phyloP scores from a whole-genome alignment of 495 filamentous ascomycete species.

The Hyaloscypha finlandica region DNA sequence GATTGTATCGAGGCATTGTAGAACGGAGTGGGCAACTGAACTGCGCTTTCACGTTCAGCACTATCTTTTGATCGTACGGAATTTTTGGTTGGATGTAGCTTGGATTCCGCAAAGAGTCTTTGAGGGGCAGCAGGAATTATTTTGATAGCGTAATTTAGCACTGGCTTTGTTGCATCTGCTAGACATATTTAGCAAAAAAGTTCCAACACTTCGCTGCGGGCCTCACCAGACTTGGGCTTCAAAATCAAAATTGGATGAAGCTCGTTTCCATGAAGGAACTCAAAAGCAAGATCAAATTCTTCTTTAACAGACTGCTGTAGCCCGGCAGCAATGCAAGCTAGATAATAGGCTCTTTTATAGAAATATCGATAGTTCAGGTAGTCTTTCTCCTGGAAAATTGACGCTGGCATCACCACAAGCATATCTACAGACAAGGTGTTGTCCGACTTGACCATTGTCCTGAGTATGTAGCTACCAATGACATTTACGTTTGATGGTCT shows the following conservation, averaged over 20 bases:
- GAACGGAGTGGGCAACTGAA: conserved; percentile 65
- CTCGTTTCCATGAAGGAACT: conserved; percentile 71
- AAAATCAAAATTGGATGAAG: conserved; percentile 73
- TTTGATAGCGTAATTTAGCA: conserved; percentile 61
- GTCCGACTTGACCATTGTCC: conserved; percentile 65
- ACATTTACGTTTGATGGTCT: conserved; percentile 81
- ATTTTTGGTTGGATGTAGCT: conserved; percentile 68
- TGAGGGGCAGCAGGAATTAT: conserved; percentile 74
- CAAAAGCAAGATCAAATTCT: conserved; percentile 61
- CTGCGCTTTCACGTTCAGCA: conserved; percentile 38
- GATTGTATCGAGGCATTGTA: conserved; percentile 86
- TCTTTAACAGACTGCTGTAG: conserved; percentile 58
- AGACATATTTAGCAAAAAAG: conserved; percentile 4
- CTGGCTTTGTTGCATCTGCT: conserved; percentile 23
- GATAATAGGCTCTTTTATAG: conserved; percentile 89
- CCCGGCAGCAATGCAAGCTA: conserved; percentile 74
- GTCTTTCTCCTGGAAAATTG: conserved; percentile 90
- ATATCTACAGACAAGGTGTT: conserved; percentile 69
- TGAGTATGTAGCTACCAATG: conserved; percentile 81
- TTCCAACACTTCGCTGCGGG: background rate
- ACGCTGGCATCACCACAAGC: conserved; percentile 77
- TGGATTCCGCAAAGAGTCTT: conserved; percentile 63
- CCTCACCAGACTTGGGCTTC: conserved; percentile 30
- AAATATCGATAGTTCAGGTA: conserved; percentile 93
- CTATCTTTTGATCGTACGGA: conserved; percentile 59